phyloP scores from a whole-genome alignment of 2,329 filamentous ascomycete genomes.

The Diaporthe humulicola region DNA sequence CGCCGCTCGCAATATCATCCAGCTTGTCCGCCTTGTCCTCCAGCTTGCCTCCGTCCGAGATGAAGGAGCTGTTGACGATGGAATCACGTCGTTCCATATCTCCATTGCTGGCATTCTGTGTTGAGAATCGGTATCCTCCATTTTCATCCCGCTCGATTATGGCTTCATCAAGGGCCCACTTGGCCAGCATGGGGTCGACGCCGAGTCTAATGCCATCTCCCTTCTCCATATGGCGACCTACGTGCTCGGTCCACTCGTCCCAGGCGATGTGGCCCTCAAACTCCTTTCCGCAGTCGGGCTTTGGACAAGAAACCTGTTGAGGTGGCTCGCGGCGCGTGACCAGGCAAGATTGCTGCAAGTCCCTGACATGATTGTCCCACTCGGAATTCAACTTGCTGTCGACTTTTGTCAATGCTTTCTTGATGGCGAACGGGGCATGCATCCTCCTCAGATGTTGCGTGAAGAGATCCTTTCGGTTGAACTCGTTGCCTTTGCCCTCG shows the following conservation, averaged over 20 bases:
- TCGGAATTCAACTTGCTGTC: conserved; percentile 72
- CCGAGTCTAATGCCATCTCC: conserved; percentile 70
- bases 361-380: conserved; percentile 76
- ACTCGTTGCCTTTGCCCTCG: conserved; percentile 75
- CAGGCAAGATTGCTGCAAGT: conserved; percentile 81
- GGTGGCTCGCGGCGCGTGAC: conserved; percentile 78
- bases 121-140: conserved; percentile 69
- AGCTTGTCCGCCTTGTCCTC: conserved; percentile 25
- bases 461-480: conserved; percentile 96
- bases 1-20: conserved; percentile 25
- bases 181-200: conserved; percentile 69
- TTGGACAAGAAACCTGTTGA: conserved; percentile 77
- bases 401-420: conserved; percentile 68
- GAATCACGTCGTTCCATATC: conserved; percentile 44
- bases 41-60: conserved; percentile 34
- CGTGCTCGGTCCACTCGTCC: conserved; percentile 94
- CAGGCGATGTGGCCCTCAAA: conserved; percentile 83
- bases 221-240: conserved; percentile 89
- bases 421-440: conserved; percentile 81
- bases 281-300: conserved; percentile 75
- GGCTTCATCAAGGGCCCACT: conserved; percentile 73
- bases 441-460: conserved; percentile 94
- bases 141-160: conserved; percentile 72
- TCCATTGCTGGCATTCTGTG: conserved; percentile 52
- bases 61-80: conserved; percentile 38